Conservation (phyloP, 768 basidiomycete genomes). For the Leucocoprinus leucothites region DNA sequence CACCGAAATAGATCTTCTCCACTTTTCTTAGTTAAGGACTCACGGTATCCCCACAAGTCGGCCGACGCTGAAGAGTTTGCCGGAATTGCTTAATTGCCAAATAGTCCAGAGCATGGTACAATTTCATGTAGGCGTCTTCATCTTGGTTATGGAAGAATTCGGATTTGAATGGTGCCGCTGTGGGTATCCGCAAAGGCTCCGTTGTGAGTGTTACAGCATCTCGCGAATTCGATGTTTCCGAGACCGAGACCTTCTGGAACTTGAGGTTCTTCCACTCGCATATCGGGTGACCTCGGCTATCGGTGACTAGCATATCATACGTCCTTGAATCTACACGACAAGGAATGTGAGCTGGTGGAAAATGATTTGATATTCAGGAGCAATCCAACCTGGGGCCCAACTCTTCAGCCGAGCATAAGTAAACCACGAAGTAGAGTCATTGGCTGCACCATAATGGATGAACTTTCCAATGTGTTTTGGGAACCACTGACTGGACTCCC, state of each 20-base stretch:
- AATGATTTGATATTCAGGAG: background rate
- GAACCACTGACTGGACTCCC: slow-evolving; percentile 26
- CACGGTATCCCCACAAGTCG: background rate
- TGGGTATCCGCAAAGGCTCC: background rate
- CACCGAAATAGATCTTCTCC: no score
- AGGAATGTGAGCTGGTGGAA: background rate
- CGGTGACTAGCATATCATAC: background rate
- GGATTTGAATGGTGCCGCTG: background rate
- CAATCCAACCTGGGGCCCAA: background rate
- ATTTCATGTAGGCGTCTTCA: background rate
- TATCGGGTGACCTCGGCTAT: background rate
- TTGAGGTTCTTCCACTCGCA: background rate
- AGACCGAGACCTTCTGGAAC: background rate
- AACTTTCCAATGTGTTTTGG: background rate
- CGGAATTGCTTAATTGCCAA: background rate
- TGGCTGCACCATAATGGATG: background rate
- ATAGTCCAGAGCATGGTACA: background rate
- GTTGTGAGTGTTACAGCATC: background rate
- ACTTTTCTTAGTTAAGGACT: background rate
- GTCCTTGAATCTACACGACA: background rate
- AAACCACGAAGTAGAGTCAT: background rate
- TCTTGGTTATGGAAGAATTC: background rate
- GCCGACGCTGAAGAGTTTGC: background rate
- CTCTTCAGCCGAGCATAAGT: background rate
- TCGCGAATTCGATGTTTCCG: background rate